These are phyloP conservation scores for Calocera cornea DNA, from an alignment of 768 basidiomycete genomes.

Conservation along the genomic window DNA sequence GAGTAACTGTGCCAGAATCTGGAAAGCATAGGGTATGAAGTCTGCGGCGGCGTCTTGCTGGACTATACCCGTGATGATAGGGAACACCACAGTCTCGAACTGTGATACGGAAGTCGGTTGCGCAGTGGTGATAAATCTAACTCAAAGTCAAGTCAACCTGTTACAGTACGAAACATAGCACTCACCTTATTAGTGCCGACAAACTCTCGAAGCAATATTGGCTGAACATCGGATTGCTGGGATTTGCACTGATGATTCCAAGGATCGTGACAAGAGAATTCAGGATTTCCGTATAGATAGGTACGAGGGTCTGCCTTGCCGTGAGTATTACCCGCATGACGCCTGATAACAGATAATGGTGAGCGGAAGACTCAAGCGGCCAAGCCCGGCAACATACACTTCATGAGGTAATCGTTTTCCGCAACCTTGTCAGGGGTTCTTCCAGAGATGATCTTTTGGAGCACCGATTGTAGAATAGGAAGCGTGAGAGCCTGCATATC, in stretches of 20 bases:
- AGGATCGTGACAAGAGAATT: conserved; percentile 68
- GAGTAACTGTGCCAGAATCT: conserved; percentile 90
- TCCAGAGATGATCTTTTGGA: conserved; percentile 66
- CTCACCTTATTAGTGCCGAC: conserved; percentile 76
- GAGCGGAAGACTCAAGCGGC: background rate
- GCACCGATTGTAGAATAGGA: conserved; percentile 40
- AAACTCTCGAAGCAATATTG: conserved; percentile 96
- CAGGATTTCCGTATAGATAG: conserved; percentile 51
- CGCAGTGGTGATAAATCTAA: conserved; percentile 67
- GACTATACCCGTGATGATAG: conserved; percentile 74
- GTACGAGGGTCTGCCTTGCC: conserved; percentile 61
- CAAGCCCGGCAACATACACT: conserved; percentile 43
- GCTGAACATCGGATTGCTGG: conserved; percentile 94
- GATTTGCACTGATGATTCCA: conserved; percentile 82
- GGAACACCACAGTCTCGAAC: conserved; percentile 75
- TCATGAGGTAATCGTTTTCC: conserved; percentile 97
- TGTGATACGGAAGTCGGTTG: conserved; percentile 49
- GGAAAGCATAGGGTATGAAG: conserved; percentile 95
- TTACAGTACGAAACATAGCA: conserved; percentile 10
- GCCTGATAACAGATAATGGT: conserved; percentile 36
- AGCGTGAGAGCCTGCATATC: background rate
- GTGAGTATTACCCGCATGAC: conserved; percentile 89
- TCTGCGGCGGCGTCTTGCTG: conserved; percentile 82
- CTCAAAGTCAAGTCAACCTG: background rate
- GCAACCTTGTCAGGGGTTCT: conserved; percentile 82